Conservation (phyloP, 371 early-diverging fungal species). For the Zychaea mexicana region DNA sequence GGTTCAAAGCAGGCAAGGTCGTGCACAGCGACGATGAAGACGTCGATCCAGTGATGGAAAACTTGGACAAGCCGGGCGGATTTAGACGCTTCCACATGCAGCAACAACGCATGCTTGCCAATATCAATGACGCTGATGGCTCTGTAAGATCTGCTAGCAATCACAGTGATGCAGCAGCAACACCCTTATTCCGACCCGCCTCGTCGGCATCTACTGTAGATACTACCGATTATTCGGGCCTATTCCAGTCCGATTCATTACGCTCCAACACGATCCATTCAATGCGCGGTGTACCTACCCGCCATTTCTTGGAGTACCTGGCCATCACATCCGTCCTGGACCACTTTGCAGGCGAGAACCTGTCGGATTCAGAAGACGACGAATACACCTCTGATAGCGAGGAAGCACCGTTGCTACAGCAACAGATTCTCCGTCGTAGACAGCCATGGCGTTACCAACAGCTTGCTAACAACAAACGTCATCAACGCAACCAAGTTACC, state of each 20-base stretch:
- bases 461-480: background rate
- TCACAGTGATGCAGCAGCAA: background rate
- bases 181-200: constrained; percentile 30
- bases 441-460: background rate
- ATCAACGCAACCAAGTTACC: background rate
- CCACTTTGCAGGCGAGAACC: constrained; percentile 76
- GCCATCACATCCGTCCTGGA: constrained; percentile 62
- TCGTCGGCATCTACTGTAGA: constrained; percentile 29
- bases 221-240: constrained; percentile 20
- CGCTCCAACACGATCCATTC: constrained; percentile 17
- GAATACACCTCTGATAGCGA: constrained; percentile 41
- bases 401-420: constrained; percentile 36
- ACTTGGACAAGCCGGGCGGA: constrained; percentile 70
- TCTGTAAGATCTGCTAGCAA: background rate
- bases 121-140: background rate
- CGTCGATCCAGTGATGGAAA: constrained; percentile 16
- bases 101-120: constrained; percentile 41
- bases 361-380: constrained; percentile 59
- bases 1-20: constrained; percentile 18
- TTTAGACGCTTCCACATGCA: constrained; percentile 71
- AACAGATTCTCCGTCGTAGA: constrained; percentile 14
- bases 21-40: constrained; percentile 25
- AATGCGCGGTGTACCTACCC: constrained; percentile 21
- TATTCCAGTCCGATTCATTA: constrained; percentile 16
- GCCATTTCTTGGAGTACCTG: constrained; percentile 74